Conservation (phyloP, 257 asterid species). For the Haberlea rhodopensis region DNA sequence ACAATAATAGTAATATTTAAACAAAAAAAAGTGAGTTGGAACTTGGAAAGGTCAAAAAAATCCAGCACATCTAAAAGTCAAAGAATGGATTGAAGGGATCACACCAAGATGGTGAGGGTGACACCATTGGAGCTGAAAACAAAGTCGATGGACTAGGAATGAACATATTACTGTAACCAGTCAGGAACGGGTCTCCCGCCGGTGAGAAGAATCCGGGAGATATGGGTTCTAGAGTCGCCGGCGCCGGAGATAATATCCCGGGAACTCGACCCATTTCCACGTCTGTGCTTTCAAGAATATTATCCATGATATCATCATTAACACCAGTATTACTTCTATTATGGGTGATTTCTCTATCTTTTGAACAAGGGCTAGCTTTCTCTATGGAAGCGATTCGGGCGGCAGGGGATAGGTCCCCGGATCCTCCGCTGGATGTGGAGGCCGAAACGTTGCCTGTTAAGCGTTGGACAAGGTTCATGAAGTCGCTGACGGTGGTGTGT, state of each 20-base stretch:
- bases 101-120: conserved; percentile 59
- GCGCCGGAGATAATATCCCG: conserved; percentile 90
- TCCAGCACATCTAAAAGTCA: conserved; percentile 51
- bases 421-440: conserved; percentile 16
- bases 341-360: conserved; percentile 27
- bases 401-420: conserved; percentile 75
- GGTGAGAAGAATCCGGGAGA: conserved; percentile 81
- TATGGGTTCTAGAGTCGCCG: conserved; percentile 54
- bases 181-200: conserved; percentile 57
- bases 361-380: conserved; percentile 47
- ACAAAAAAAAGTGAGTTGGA: background rate
- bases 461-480: conserved; percentile 84
- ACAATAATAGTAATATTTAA: background rate
- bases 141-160: conserved; percentile 68
- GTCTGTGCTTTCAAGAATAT: conserved; percentile 41
- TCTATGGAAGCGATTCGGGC: conserved; percentile 80
- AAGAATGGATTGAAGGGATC: conserved; percentile 68
- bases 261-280: conserved; percentile 50
- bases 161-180: conserved; percentile 49
- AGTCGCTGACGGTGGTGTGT: conserved; percentile 81
- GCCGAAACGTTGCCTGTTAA: conserved; percentile 69
- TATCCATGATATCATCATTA: conserved; percentile 30
- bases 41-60: background rate
- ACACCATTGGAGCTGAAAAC: conserved; percentile 66
- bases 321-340: background rate